A percentile compares a stretch with the other conserved stretches of the same genome.
These are phyloP conservation scores for Rosa chinensis DNA, from an alignment of 306 rosid species.

Conservation along the genomic window DNA sequence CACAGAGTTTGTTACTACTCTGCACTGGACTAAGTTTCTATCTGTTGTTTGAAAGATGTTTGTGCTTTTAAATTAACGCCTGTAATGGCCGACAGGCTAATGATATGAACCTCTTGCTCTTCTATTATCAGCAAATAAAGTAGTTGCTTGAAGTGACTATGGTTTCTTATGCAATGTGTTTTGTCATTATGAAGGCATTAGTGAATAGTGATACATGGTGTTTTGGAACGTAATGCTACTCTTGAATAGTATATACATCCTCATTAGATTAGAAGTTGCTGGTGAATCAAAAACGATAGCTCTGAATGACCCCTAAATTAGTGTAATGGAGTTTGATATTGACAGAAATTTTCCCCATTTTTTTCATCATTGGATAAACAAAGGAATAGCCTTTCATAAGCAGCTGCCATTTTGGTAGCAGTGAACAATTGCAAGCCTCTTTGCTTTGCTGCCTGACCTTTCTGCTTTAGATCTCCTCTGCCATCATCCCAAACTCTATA, in stretches of 20 bases:
- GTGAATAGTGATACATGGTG: not conserved
- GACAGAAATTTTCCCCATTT: slow-evolving; percentile 34
- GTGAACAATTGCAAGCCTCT: slow-evolving; percentile 74
- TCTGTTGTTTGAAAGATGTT: slow-evolving; percentile 13
- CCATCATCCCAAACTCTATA: slow-evolving; percentile 41
- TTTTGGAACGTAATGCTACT: not conserved
- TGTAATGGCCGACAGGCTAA: slow-evolving; percentile 5
- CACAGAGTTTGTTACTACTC: slow-evolving; percentile 5
- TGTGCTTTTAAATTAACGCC: slow-evolving; percentile 12
- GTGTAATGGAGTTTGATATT: slow-evolving; percentile 28
- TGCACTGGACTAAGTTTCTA: slow-evolving; percentile 16
- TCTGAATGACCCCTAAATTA: not conserved
- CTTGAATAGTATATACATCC: not conserved
- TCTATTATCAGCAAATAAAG: not conserved
- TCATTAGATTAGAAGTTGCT: not conserved
- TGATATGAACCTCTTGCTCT: slow-evolving; percentile 12
- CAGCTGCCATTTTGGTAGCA: slow-evolving; percentile 62
- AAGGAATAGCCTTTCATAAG: slow-evolving; percentile 77
- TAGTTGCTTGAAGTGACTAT: slow-evolving; percentile 8
- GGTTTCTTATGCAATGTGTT: not conserved
- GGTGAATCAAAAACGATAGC: not conserved
- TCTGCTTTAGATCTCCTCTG: slow-evolving; percentile 43
- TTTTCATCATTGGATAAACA: slow-evolving; percentile 49
- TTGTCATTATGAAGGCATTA: not conserved
- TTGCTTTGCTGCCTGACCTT: slow-evolving; percentile 52